Base-by-base conservation (phyloP, 352 stramenopile genomes). In the Phytopythium cucurbitacearum region DNA sequence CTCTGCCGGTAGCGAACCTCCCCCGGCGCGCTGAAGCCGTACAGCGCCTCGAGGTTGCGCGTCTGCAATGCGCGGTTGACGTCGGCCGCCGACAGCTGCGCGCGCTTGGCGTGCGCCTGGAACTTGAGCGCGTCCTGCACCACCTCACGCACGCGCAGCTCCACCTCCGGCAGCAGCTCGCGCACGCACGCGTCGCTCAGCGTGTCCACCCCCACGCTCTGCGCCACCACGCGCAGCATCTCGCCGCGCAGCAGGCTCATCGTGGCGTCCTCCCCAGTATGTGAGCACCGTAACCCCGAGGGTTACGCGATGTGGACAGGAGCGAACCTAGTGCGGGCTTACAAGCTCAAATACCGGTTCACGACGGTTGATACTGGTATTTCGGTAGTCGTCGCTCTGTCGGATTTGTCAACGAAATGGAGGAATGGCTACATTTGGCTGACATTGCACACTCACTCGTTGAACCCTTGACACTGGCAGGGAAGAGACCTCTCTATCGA, bases 111-210 rank as follows among this genome's bases (percentile, higher is more conserved):
- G 64, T 94, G 84, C 34, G 62, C 66, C 55, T 85, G 76, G 56
- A 92, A 94, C 71, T 94, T 92, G 52, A 92, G 76, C 53, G 84
- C 81, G 50, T 94, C 81, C 68, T 94, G 84, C 12, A 94, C 72
- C 45, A 94, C 60, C 66, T 92, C 76, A 13, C 84, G 84, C 60
- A 94, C 67, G 32, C 84, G 81, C 13, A 94, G 64, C 65, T 94
- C 84, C 44, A 91, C 73, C 49, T 94, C 80, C 0, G 82, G 78
- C 7, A 91, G 72, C 38, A 94, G 56, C 54, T 87, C 80, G 11
- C 59, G 58, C 48, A 89, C 68, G 53, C 76, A 90, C 32, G 76
- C 80, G 41, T 80, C 65, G 53, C 65, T 79, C 6, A 94, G 70
- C n/a, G 77, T 62, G 45, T 87, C 80, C 57, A 94, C 69, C 11